Evolutionary conservation across 768 basidiomycete species (phyloP), one percentile per base, ranked within the genome.

Genomic region (Austroboletus eburneus): DNA sequence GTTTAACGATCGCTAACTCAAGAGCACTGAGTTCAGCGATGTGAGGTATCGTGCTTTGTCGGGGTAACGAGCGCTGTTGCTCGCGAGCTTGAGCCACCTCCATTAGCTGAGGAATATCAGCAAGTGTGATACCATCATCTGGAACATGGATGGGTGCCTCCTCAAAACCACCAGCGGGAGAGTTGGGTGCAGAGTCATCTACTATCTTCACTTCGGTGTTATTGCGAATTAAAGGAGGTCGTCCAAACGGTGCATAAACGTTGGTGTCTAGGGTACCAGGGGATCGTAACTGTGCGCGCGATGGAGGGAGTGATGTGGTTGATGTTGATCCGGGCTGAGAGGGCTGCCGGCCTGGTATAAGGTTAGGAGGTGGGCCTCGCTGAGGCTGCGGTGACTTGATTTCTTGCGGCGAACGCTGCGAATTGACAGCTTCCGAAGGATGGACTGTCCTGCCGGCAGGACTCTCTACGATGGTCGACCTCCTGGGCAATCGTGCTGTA

Each of bases 401-500:
- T 21, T 58, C 66, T 34, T 74, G 78, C 49, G 73, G 73, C 17
- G 56, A 68, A 46, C 72, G 75, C 52, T 81, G 80, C 8, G 66
- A 59, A 41, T 68, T 72, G 14, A 76, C 55, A 9, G 73, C 66
- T 45, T 89, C 84, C 0, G 81, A 80, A 16, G 86, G 77, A 57
- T 90, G 85, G 5, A 87, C 92, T 48, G 81, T 84, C 63, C 85
- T 81, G 34, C 93, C 94, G 10, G 91, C 78, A 34, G 96, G 96
- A 57, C 89, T 91, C 66, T 99, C 95, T 40, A 99, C 85, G 34
- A 99, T 84, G 8, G 91, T 98, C 21, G 95, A 96, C 30, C 93
- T 85, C 66, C 91, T 93, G 5, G 95, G 91, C 46, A 95, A 62
- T 38, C 87, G 81, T 22, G 96, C 91, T 2, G 91, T 95, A 40